Evolutionary conservation across 192 early-diverging fungal genomes (phyloP), one percentile per base, ranked within the genome.

Genomic region (Coemansia sp.): DNA sequence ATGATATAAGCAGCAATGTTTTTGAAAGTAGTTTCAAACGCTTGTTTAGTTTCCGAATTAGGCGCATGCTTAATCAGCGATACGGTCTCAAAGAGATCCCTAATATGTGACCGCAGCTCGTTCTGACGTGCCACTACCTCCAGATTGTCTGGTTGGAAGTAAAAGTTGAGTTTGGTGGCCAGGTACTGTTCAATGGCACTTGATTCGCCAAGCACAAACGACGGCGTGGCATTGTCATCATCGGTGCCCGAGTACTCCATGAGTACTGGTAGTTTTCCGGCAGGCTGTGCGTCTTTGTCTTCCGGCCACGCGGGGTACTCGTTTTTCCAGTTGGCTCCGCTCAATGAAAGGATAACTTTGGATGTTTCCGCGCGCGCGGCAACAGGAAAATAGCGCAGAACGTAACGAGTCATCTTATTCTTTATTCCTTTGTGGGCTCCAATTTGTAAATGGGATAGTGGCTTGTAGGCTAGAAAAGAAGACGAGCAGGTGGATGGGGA

Each of bases 161-260:
- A 61, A 15, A 83, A 63, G 10, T 54, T 73, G 63, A 75, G 75
- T 58, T 77, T 85, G 50, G 42, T 49, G 16, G 78, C 66, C 1
- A 87, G 72, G 50, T 85, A 86, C 16, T 84, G 72, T 40, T 83
- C 83, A 44, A 87, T 87, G 3, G 81, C 76, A 10, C 59, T 42
- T 0, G 81, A 62, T 16, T 88, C 84, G 38, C 78, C 66, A 0
- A 88, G 62, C 7, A 71, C 38, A 57, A 84, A 70, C 4, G 56
- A 26, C 26, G 10, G 12, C 12, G 47, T n/a, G 10, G 32, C 56
- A 9, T 16, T 23, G 49, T 7, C 49, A 18, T 15, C 6, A 39
- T 39, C 37, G 2, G 6, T 37, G 15, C 7, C 19, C 8, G 18
- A 23, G 18, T 62, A 78, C 49, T 78, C 72, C 11, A 72, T 41